Evolutionary conservation across 495 filamentous ascomycete genomes (phyloP).

Genomic region (Aspergillus leporis): DNA sequence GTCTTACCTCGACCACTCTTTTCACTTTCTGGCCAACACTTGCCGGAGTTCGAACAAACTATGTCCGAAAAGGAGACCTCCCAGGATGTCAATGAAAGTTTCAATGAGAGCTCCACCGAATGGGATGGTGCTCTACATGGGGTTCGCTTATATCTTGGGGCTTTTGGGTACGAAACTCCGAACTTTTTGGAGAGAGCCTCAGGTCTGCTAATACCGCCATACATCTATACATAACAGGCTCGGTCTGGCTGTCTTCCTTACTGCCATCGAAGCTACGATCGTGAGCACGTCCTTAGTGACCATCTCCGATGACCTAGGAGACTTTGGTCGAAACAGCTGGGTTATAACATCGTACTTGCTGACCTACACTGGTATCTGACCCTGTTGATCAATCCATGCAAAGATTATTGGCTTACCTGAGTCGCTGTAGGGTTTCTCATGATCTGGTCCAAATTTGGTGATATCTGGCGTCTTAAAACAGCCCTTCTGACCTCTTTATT

Average conservation of each 20-base stretch:
- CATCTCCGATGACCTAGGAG: constrained; percentile 50
- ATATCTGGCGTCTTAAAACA: constrained; percentile 54
- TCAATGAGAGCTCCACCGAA: neutral
- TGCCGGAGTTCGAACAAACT: neutral
- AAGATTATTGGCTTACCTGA: constrained; percentile 15
- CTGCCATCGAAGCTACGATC: constrained; percentile 57
- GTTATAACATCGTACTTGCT: constrained; percentile 55
- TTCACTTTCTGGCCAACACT: neutral
- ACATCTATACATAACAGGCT: constrained; percentile 33
- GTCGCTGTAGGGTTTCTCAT: constrained; percentile 48
- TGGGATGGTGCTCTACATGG: neutral
- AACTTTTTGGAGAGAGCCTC: neutral
- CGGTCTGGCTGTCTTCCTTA: constrained; percentile 53
- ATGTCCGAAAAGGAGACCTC: neutral
- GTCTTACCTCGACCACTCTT: neutral
- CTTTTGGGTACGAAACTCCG: neutral
- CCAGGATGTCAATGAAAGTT: neutral
- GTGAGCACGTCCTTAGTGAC: constrained; percentile 60
- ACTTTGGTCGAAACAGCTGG: constrained; percentile 51
- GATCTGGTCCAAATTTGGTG: constrained; percentile 55
- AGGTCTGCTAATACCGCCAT: neutral
- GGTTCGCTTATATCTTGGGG: neutral
- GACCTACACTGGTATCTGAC: constrained; percentile 47
- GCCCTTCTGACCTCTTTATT: constrained; percentile 47
- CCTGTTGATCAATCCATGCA: neutral